phyloP scores from a whole-genome alignment of 2,329 filamentous ascomycete genomes.

The Nannizzia gypsea region DNA sequence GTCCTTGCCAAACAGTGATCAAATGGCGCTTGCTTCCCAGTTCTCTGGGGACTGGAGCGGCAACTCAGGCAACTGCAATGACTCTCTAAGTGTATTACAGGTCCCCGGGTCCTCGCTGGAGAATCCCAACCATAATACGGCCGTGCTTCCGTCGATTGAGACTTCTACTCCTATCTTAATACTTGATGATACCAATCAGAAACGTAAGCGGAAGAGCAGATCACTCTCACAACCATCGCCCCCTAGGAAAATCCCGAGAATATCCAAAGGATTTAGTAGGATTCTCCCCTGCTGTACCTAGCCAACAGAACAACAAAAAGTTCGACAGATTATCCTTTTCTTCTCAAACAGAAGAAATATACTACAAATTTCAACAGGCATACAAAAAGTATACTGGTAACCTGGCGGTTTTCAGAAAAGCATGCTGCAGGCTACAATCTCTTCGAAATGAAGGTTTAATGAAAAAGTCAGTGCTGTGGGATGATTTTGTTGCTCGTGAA shows the following conservation, averaged over 20 bases:
- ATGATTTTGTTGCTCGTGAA: slow-evolving; percentile 36
- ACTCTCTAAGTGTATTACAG: background rate
- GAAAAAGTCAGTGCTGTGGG: slow-evolving; percentile 31
- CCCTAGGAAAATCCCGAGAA: background rate
- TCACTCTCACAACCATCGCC: background rate
- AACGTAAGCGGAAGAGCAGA: background rate
- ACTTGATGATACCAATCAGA: background rate
- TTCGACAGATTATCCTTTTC: background rate
- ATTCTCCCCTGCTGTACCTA: too few species aligned
- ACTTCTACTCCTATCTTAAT: background rate
- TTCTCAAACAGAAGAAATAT: slow-evolving; percentile 16
- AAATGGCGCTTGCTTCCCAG: background rate
- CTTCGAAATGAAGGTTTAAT: slow-evolving; percentile 23
- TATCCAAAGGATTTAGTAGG: background rate
- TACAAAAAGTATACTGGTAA: slow-evolving; percentile 32
- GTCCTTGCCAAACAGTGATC: background rate
- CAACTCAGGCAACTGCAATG: background rate
- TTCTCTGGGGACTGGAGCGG: too few species aligned
- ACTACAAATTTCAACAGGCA: slow-evolving; percentile 27
- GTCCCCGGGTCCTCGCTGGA: background rate
- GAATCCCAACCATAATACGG: too few species aligned
- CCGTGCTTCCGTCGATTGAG: background rate
- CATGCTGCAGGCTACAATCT: slow-evolving; percentile 27
- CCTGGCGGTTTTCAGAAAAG: slow-evolving; percentile 27
- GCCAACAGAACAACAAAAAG: background rate